A percentile compares a stretch with the other conserved stretches of the same genome.
Evolutionary conservation across 176 grass and related monocot species (phyloP).

Genomic region (Tillandsia fasciculata): DNA sequence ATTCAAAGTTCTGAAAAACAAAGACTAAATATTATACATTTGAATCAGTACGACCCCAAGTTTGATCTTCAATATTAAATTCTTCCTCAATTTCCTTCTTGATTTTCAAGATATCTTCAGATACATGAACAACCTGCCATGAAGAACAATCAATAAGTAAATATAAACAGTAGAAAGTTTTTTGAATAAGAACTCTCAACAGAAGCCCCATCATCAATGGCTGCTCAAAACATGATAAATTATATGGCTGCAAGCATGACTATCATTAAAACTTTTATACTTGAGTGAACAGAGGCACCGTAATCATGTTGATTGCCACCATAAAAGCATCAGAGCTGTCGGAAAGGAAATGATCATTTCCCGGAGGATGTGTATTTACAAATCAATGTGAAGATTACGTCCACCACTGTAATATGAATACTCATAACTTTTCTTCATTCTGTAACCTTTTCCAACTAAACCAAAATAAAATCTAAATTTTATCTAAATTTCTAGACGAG

Average conservation of each 20-base stretch:
- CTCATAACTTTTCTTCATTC: too few species aligned
- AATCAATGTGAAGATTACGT: not conserved
- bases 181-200: not conserved
- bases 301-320: too few species aligned
- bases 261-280: too few species aligned
- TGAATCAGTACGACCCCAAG: slow-evolving; percentile 57
- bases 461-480: too few species aligned
- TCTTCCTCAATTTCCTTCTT: slow-evolving; percentile 86
- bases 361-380: too few species aligned
- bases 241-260: not conserved
- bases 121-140: slow-evolving; percentile 48
- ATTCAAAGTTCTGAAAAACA: not conserved
- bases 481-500: too few species aligned
- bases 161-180: not conserved
- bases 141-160: slow-evolving; percentile 12
- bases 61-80: slow-evolving; percentile 75
- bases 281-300: too few species aligned
- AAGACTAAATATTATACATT: slow-evolving; percentile 36
- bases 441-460: too few species aligned
- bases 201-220: not conserved
- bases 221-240: not conserved
- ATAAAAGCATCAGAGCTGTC: too few species aligned
- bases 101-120: slow-evolving; percentile 78
- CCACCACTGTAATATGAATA: too few species aligned
- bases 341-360: not conserved